Conservation (phyloP, 345 rosid species). For the Eucalyptus albens region DNA sequence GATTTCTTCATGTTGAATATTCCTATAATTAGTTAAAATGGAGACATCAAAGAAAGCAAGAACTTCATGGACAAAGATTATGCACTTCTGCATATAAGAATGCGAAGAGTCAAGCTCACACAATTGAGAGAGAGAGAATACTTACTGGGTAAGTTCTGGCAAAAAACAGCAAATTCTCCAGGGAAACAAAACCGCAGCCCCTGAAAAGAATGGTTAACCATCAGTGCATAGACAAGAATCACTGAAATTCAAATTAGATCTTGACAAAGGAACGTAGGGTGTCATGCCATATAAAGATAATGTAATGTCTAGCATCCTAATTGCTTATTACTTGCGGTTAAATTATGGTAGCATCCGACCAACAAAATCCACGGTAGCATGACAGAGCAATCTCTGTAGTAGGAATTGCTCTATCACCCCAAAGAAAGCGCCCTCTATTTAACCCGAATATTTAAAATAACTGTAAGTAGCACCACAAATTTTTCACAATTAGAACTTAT, state of each 20-base stretch:
- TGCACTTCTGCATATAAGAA: not conserved
- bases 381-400: not conserved
- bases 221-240: not conserved
- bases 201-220: conserved; percentile 16
- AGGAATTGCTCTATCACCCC: not conserved
- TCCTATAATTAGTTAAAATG: conserved; percentile 24
- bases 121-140: not conserved
- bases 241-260: not conserved
- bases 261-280: not conserved
- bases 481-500: not conserved
- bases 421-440: not conserved
- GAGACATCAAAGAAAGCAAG: not conserved
- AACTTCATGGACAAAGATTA: not conserved
- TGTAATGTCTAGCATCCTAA: not conserved
- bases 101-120: not conserved
- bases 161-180: conserved; percentile 82
- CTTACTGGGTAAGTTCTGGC: conserved; percentile 85
- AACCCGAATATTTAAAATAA: not conserved
- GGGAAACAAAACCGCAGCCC: conserved; percentile 76
- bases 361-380: not conserved
- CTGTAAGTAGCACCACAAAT: not conserved
- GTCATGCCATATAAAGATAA: not conserved
- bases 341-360: not conserved
- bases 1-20: conserved; percentile 71
- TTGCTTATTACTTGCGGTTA: not conserved